Evolutionary conservation across 2,329 filamentous ascomycete genomes (phyloP), one percentile per base, ranked within the genome.

Genomic region (Calonectria pseudoreteaudii): DNA sequence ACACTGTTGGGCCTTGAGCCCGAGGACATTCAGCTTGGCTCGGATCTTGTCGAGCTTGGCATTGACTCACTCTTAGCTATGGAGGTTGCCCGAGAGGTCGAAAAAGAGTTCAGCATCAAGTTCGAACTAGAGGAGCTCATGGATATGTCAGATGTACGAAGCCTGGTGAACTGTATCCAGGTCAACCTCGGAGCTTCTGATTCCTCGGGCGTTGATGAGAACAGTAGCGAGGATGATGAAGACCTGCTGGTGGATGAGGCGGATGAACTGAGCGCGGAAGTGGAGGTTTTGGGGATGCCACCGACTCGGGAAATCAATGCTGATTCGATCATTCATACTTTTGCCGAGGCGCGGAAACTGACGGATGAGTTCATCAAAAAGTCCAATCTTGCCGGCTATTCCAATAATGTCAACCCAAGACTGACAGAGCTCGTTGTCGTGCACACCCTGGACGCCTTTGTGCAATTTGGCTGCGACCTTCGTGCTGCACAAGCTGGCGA

Each of bases 31-130:
- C 56, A n/a, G 2, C 31, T 44, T 0, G 66, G 64, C 9, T n/a
- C 41, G 6, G 41, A 72, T 4, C 20, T 74, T 26, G 62, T 67
- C 1, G 73, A 74, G 6, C 14, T 74, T 2, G 73, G 73, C 9
- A 74, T 74, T 10, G 73, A 74, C 52, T 74, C 73, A 0, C 60
- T 74, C 7, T 50, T 72, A 62, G 73, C 58, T 8, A 74, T 74
- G 73, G 73, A 74, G 38, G 10, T 74, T 3, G 60, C 44, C 0
- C 52, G 66, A n/a, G 52, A 36, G 16, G 30, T 58, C 13, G 73
- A 74, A 38, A 53, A 70, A 2, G 41, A 72, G 8, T 56, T 71
- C 1, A 18, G 65, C 31, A 53, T 67, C 65, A 67, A 56, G 34
- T 67, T 50, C 11, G 23, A n/a, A 8, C 20, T 56, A 23, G 65